Conservation (phyloP, 2,329 filamentous ascomycete species). For the Talaromyces rugulosus region DNA sequence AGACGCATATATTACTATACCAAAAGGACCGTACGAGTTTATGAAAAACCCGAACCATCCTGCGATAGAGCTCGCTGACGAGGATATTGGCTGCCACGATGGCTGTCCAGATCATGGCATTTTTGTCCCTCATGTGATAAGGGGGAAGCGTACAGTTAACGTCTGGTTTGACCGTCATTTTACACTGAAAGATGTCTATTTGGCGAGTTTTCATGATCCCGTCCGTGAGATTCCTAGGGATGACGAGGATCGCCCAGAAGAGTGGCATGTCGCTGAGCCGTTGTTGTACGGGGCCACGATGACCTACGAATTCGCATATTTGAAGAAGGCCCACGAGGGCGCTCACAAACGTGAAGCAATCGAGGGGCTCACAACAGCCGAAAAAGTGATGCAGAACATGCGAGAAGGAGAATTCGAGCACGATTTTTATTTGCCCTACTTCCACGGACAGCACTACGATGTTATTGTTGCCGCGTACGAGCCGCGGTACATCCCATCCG, state of each 20-base stretch:
- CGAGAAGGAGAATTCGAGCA: background rate
- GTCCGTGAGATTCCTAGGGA: too few relatives aligned
- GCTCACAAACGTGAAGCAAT: background rate
- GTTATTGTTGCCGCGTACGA: conserved; percentile 6
- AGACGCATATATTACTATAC: background rate
- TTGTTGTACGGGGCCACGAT: too few relatives aligned
- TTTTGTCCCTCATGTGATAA: background rate
- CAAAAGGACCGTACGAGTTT: background rate
- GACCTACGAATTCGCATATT: background rate
- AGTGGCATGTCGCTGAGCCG: too few relatives aligned
- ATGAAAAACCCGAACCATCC: background rate
- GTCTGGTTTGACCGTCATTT: conserved; percentile 4
- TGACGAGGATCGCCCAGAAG: too few relatives aligned
- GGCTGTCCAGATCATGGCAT: conserved; percentile 5
- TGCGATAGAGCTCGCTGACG: background rate
- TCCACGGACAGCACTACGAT: background rate
- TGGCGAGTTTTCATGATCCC: too few relatives aligned
- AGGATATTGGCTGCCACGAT: conserved; percentile 2
- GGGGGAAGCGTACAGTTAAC: background rate
- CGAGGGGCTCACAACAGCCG: background rate
- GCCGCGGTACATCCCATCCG: background rate
- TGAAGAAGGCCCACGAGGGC: background rate
- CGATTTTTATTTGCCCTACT: background rate
- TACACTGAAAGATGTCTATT: background rate
- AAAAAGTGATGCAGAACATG: background rate